phyloP scores from a whole-genome alignment of 202 grass and related monocot species.

The Panicum virgatum region DNA sequence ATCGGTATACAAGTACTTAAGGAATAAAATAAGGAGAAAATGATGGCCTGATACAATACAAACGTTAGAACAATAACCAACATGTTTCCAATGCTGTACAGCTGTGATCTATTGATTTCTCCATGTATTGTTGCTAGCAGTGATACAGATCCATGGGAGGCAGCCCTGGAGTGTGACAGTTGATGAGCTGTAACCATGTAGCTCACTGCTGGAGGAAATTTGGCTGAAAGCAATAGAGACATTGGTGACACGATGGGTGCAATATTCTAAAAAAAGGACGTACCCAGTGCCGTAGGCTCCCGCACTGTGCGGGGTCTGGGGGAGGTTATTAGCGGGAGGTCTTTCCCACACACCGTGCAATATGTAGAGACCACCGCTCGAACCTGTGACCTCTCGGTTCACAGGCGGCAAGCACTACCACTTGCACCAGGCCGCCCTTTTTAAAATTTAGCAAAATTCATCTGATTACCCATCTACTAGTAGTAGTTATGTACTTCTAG shows the following conservation, averaged over 20 bases:
- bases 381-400: no score
- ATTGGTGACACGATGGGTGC: not conserved
- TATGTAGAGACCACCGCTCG: no score
- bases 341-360: no score
- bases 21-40: not conserved
- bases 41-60: not conserved
- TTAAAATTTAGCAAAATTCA: not conserved
- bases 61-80: not conserved
- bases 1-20: not conserved
- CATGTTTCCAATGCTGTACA: not conserved
- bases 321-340: no score
- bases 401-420: no score
- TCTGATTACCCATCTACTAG: not conserved
- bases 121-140: not conserved
- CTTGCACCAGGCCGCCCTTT: no score
- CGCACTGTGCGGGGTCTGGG: no score
- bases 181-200: not conserved
- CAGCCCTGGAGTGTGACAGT: not conserved
- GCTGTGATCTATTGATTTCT: not conserved
- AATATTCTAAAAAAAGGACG: no score
- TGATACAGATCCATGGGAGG: not conserved
- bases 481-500: not conserved
- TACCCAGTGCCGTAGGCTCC: no score
- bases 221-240: not conserved
- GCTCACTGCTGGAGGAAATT: not conserved